Evolutionary conservation across 2,329 filamentous ascomycete genomes (phyloP), one percentile per base, ranked within the genome.

Genomic region (Huntiella abstrusa): DNA sequence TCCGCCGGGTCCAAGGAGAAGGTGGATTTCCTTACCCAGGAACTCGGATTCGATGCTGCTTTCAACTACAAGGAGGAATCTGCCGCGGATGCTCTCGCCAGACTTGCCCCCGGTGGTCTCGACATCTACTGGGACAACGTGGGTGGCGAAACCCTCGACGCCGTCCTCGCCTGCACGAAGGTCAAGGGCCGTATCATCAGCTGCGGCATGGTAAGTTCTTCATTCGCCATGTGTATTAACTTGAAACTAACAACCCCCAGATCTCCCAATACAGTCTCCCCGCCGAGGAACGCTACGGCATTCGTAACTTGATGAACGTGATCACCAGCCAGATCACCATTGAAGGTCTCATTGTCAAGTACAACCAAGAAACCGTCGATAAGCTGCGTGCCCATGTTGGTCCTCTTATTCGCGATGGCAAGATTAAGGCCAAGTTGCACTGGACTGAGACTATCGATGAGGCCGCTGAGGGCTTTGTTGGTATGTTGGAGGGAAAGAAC

Each of bases 51-150:
- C 53, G 68, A 73, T 47, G 63, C 53, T 12, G 84, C 77, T 6
- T 91, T 88, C 65, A 91, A 92, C 68, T 92, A 92, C 70, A 88
- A 91, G 71, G 86, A 74, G 53, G 83, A 91, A 64, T 73, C 70
- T 53, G 71, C 83, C 0, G 57, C 62, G 1, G 77, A 79, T 8
- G 83, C 82, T 0, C 67, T 92, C 47, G 62, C 67, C 52, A 70
- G 81, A 49, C 68, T 91, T 13, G 81, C 81, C 0, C 83, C 83
- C 0, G 61, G 85, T 10, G 84, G 83, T 4, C 71, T 92, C 51
- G 83, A 92, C 56, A 84, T 71, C 15, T 70, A 70, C 58, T 72
- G 62, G 49, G 69, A 72, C 52, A 72, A 71, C 47, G 69, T 73
- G 4, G 69, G 68, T 8, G 68, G 67, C 4, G 67, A 69, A 32